Base-by-base conservation (phyloP, 371 early-diverging fungal genomes). In the Funneliformis caledonium region DNA sequence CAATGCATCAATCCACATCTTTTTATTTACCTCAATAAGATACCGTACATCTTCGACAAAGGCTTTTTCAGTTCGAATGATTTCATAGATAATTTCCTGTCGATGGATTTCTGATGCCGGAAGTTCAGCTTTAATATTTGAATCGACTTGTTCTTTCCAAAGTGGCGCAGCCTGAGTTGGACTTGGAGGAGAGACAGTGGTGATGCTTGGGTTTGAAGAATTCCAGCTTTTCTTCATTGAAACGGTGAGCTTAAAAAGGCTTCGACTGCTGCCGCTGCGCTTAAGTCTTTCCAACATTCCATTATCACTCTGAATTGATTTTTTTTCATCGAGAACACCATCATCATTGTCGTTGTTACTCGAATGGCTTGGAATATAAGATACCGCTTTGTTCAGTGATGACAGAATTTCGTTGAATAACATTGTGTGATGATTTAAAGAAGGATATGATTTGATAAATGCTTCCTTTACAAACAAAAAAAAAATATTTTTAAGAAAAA, bases 31-130 rank as follows among this genome's bases (percentile, higher is more conserved):
- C 82, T 91, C 91, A 80, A 89, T 85, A 47, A 94, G 82, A 22
- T 92, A 86, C 65, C 89, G 88, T 52, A 95, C 84, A 82, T 97
- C 97, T 48, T 91, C 89, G 42, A 96, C 94, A 85, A 92, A 97
- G 81, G 95, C 95, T 82, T 91, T 90, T 84, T 97, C 97, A 2
- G 94, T 95, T 52, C 93, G 89, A 59, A 97, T 93, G 70, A 97
- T 80, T 85, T 97, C 97, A 85, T 91, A 95, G 72, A 97, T 94
- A 42, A 92, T 91, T 83, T 97, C 96, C 82, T 97, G 97, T 0
- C 97, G 88, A 81, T 93, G 93, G 79, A 90, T 89, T 84, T 96
- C 97, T 22, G 85, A 82, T 33, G 89, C 82, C 6, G 92, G 87
- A 0, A 94, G 89, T 11, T 90, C 90, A 33, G 91, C 89, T 5